These are phyloP conservation scores for Saxophila tyrrhenica DNA, from an alignment of 495 filamentous ascomycete species.

Conservation along the genomic window DNA sequence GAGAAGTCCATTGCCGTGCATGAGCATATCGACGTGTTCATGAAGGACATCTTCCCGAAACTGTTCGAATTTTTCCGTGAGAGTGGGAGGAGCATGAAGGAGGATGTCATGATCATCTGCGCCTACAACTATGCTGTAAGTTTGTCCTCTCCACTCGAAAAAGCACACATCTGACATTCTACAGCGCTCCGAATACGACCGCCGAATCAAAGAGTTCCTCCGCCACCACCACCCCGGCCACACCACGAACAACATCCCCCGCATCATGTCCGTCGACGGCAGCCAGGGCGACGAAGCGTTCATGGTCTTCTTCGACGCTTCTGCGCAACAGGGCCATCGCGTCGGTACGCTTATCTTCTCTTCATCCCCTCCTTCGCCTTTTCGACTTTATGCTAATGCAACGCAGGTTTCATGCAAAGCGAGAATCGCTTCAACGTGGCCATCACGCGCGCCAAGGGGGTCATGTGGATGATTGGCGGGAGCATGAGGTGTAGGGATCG, in stretches of 20 bases:
- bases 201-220: background rate
- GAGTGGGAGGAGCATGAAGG: background rate
- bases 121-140: constrained; percentile 8
- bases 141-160: background rate
- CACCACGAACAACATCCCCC: constrained; percentile 1
- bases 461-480: constrained; percentile 6
- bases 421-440: constrained; percentile 4
- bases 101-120: constrained; percentile 9
- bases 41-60: constrained; percentile 1
- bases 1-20: background rate
- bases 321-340: background rate
- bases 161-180: background rate
- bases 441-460: constrained; percentile 10
- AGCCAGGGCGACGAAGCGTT: constrained; percentile 8
- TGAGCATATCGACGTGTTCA: constrained; percentile 7
- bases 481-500: background rate
- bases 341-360: background rate
- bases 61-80: background rate
- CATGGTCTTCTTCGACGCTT: constrained; percentile 7
- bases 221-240: background rate
- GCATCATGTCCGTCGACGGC: constrained; percentile 5
- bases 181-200: constrained; percentile 1
- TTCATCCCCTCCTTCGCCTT: background rate
- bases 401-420: constrained; percentile 7
- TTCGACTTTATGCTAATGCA: background rate